Percentiles rank a stretch among this genome's conserved stretches.
Conservation (phyloP, 2,329 filamentous ascomycete species). For the Colletotrichum lindemuthianum region DNA sequence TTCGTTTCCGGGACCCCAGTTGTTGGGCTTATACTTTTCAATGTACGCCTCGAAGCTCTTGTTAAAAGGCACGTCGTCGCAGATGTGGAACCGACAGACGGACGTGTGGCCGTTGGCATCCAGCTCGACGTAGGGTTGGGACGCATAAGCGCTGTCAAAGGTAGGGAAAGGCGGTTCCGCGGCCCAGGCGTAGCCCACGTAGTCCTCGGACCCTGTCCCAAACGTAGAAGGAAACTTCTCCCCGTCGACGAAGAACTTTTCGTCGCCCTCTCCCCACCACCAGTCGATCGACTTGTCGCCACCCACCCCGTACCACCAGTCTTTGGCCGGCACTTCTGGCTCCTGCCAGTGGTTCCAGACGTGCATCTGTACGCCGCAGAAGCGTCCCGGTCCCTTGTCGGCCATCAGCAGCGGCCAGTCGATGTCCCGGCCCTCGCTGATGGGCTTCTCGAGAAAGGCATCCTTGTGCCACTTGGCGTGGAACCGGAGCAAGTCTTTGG, state of each 20-base stretch:
- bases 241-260: constrained; percentile 34
- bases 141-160: constrained; percentile 31
- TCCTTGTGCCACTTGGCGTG: constrained; percentile 32
- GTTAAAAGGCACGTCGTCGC: constrained; percentile 28
- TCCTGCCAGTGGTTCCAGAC: constrained; percentile 31
- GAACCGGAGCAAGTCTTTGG: constrained; percentile 19
- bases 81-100: constrained; percentile 31
- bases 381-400: constrained; percentile 20
- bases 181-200: constrained; percentile 31
- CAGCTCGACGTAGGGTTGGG: constrained; percentile 24
- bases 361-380: constrained; percentile 33
- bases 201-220: constrained; percentile 31
- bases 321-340: constrained; percentile 17
- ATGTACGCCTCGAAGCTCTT: constrained; percentile 31
- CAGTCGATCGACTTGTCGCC: constrained; percentile 30
- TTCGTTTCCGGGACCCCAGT: constrained; percentile 22
- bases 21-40: constrained; percentile 32
- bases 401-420: constrained; percentile 29
- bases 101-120: constrained; percentile 33
- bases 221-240: constrained; percentile 31
- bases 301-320: constrained; percentile 33
- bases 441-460: constrained; percentile 23
- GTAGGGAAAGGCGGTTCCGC: constrained; percentile 29
- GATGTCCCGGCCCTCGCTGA: constrained; percentile 20
- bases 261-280: constrained; percentile 34